Base-by-base conservation (phyloP, 805 yeast species). In the Kodamaea kakaduensis region DNA sequence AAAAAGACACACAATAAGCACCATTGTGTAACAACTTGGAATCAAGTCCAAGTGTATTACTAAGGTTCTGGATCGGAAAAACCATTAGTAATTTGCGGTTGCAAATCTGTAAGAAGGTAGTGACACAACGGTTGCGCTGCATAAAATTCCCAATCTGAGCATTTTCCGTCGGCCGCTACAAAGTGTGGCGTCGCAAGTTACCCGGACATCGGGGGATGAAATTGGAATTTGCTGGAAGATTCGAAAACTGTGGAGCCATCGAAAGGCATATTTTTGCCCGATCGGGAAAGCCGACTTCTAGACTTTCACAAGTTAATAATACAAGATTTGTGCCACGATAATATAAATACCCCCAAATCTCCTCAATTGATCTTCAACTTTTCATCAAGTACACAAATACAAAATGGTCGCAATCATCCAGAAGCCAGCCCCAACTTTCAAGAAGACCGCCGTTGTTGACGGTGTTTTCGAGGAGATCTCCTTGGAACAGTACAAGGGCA, bases 381-480 rank as follows among this genome's bases (percentile, higher is more conserved):
- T 26, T 16, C 29, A 6, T 16, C 29, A 13, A 32, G 6, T 16
- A 32, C 16, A 37, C 19, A 35, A 23, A 20, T 10, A 31, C 31
- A 49, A 37, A 74, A 90, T 89, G 97, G 88, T 79, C 62, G 88
- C 95, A 46, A 70, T 71, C 57, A 86, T 90, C 59, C 96, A 88
- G 74, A 81, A 87, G 66, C 96, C 90, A 65, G 98, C 98, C 60
- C 98, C 98, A 67, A 52, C 78, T 42, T 93, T 93, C 85, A 84
- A 75, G 67, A 93, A 90, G 75, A 86, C 95, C 54, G 98, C 99
- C 63, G 97, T 93, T 59, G 77, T 93, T 53, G 89, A 90, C 73
- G 97, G 97, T 69, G 73, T 78, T 48, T 90, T 93, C 62, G 97
- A 93, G 75, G 97, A 93, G 59, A 76, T 93, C 54, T 75, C 95